These are phyloP conservation scores for Carex scoparia DNA, from an alignment of 176 grass and related monocot genomes.

Conservation along the genomic window DNA sequence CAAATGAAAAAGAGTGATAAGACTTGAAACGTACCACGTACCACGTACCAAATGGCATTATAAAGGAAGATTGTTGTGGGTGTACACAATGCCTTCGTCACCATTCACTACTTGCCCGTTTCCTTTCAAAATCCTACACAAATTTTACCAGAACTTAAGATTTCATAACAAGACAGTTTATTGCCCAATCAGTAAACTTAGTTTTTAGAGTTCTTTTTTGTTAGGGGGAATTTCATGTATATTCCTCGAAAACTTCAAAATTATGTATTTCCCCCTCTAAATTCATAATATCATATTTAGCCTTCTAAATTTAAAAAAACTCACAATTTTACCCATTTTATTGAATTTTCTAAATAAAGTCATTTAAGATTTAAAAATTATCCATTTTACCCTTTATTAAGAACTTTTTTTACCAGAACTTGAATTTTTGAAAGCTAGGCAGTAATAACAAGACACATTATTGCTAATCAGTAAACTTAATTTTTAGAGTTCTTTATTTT, in stretches of 20 bases:
- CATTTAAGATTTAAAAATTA: too few species aligned
- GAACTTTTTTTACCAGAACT: neutral
- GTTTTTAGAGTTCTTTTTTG: neutral
- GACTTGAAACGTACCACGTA: neutral
- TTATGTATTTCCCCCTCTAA: too few species aligned
- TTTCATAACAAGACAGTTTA: neutral
- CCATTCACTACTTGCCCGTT: conserved; percentile 75
- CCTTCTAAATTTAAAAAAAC: too few species aligned
- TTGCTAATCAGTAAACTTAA: neutral
- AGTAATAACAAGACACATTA: too few species aligned
- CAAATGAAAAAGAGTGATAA: neutral
- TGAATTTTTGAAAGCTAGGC: neutral
- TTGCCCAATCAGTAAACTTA: neutral
- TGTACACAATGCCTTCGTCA: conserved; percentile 68
- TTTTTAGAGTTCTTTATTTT: neutral
- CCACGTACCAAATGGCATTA: conserved; percentile 30
- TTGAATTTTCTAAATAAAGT: too few species aligned
- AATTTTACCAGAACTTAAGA: neutral
- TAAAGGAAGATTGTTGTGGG: conserved; percentile 67
- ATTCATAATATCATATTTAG: too few species aligned
- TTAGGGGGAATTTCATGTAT: too few species aligned
- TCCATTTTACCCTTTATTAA: too few species aligned
- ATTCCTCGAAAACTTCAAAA: too few species aligned
- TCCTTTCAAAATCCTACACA: conserved; percentile 75
- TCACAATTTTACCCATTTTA: too few species aligned